These are phyloP conservation scores for Aspergillus cavernicola DNA, from an alignment of 495 filamentous ascomycete genomes.

Conservation along the genomic window DNA sequence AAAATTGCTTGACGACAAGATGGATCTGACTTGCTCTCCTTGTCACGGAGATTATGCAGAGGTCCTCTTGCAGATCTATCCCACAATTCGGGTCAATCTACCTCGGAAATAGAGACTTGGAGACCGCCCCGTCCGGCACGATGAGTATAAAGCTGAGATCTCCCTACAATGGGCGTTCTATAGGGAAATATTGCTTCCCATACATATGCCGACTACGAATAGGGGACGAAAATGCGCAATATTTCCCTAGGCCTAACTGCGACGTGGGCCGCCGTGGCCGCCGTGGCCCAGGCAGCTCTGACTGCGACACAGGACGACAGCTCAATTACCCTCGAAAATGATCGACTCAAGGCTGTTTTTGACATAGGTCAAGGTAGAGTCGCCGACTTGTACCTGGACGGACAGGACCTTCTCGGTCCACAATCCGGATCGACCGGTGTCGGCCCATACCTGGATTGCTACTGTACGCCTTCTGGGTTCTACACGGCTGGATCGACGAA, in stretches of 20 bases:
- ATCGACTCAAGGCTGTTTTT: slow-evolving; percentile 43
- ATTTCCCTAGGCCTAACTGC: slow-evolving; percentile 2
- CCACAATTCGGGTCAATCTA: slow-evolving; percentile 5
- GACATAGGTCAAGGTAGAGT: slow-evolving; percentile 42
- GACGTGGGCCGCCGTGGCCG: slow-evolving; percentile 8
- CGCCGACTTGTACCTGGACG: slow-evolving; percentile 41
- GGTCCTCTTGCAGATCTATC: neutral
- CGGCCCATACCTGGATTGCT: slow-evolving; percentile 56
- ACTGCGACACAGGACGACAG: slow-evolving; percentile 23
- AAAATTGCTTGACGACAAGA: no score
- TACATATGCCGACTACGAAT: no score
- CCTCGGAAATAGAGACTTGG: neutral
- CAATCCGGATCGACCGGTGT: slow-evolving; percentile 43
- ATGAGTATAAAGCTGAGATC: no score
- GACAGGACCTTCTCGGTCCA: slow-evolving; percentile 47
- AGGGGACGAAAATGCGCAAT: slow-evolving; percentile 17
- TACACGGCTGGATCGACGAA: slow-evolving; percentile 50
- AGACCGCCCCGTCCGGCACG: neutral
- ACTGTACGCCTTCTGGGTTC: slow-evolving; percentile 51
- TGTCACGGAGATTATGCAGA: neutral
- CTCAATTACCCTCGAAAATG: slow-evolving; percentile 40
- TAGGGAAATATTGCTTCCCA: no score
- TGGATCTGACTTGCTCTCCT: no score
- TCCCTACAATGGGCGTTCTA: no score
- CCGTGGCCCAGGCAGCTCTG: slow-evolving; percentile 19